A percentile compares a stretch with the other conserved stretches of the same genome.
Evolutionary conservation across 106 monocot species (phyloP).

Genomic region (Apostasia shenzhenica): DNA sequence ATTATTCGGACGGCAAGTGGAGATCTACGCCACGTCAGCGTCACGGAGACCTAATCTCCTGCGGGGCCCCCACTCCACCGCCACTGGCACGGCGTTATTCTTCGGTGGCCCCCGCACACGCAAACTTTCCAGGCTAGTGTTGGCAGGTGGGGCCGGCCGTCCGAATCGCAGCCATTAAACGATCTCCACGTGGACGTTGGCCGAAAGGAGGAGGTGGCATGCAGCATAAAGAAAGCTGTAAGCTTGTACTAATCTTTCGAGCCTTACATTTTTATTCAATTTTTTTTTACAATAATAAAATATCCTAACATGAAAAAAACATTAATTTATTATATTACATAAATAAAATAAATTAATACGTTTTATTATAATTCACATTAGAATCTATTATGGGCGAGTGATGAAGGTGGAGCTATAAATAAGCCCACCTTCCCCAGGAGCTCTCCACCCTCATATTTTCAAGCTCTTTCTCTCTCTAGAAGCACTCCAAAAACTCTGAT

Average conservation of each 20-base stretch:
- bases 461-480: neutral
- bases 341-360: neutral
- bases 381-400: neutral
- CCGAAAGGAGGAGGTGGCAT: neutral
- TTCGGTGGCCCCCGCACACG: neutral
- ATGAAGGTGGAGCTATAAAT: conserved; percentile 1
- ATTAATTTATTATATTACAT: neutral
- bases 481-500: too few relatives aligned
- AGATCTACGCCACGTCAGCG: conserved; percentile 11
- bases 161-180: neutral
- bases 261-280: too few relatives aligned
- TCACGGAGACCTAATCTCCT: neutral
- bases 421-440: neutral
- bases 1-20: neutral
- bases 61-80: conserved; percentile 7
- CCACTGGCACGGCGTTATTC: conserved; percentile 6
- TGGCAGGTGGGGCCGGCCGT: neutral
- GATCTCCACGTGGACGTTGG: neutral
- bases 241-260: neutral
- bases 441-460: neutral
- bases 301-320: neutral
- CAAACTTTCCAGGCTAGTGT: conserved; percentile 3
- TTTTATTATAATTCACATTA: neutral
- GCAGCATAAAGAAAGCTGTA: neutral
- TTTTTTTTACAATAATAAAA: neutral